These are phyloP conservation scores for Suillus paluster DNA, from an alignment of 768 basidiomycete genomes.

Conservation along the genomic window DNA sequence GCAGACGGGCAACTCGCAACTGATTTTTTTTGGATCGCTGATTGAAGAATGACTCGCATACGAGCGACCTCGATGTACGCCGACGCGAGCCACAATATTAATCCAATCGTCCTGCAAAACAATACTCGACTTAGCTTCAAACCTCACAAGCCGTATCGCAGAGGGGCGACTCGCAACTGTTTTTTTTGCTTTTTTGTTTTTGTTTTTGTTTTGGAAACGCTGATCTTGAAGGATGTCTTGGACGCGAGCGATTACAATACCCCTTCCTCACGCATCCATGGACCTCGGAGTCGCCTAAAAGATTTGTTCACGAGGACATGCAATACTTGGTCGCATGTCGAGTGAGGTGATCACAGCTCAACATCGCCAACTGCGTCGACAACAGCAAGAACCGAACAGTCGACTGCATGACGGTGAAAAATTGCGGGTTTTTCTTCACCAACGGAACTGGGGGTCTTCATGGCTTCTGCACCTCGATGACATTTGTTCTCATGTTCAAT, in stretches of 20 bases:
- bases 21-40: not conserved
- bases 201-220: too few relatives aligned
- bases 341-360: not conserved
- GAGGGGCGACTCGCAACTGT: not conserved
- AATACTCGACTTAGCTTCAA: not conserved
- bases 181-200: too few relatives aligned
- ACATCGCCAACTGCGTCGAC: not conserved
- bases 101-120: not conserved
- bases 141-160: not conserved
- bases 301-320: not conserved
- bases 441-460: not conserved
- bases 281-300: not conserved
- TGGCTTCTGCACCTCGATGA: not conserved
- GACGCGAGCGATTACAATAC: not conserved
- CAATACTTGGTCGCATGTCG: not conserved
- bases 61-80: too few relatives aligned
- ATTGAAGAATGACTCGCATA: too few relatives aligned
- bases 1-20: not conserved
- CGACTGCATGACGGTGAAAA: not conserved
- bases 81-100: too few relatives aligned
- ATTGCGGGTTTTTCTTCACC: not conserved
- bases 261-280: not conserved
- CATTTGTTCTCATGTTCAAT: not conserved
- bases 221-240: not conserved
- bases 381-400: not conserved